These are phyloP conservation scores for Cyphellophora attinorum DNA, from an alignment of 2,329 filamentous ascomycete genomes.

Conservation along the genomic window DNA sequence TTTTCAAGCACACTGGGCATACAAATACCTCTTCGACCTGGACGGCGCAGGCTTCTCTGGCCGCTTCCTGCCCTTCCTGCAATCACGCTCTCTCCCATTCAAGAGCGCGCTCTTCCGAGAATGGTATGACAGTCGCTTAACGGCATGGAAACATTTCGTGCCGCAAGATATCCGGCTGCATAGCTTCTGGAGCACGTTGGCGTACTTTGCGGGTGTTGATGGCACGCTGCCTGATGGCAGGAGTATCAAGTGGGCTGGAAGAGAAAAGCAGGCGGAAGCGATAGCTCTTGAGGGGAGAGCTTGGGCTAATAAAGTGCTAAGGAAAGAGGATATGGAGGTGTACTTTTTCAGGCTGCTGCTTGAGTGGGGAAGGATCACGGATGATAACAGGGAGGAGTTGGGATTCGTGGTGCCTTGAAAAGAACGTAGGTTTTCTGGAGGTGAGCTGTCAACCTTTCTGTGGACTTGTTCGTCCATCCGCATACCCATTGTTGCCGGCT, in stretches of 20 bases:
- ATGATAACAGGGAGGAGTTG: slow-evolving; percentile 47
- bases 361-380: slow-evolving; percentile 64
- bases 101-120: slow-evolving; percentile 62
- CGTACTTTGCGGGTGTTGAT: slow-evolving; percentile 58
- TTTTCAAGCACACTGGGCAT: slow-evolving; percentile 51
- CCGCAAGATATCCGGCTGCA: slow-evolving; percentile 66
- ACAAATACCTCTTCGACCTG: slow-evolving; percentile 62
- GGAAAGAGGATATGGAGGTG: slow-evolving; percentile 67
- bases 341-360: slow-evolving; percentile 70
- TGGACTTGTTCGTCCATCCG: too few species aligned
- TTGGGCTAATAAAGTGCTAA: slow-evolving; percentile 55
- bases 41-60: slow-evolving; percentile 61
- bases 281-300: slow-evolving; percentile 57
- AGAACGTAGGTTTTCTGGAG: too few species aligned
- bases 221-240: slow-evolving; percentile 28
- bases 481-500: too few species aligned
- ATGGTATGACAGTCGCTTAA: slow-evolving; percentile 68
- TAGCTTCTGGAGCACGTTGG: slow-evolving; percentile 61
- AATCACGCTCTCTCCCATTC: slow-evolving; percentile 59
- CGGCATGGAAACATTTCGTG: slow-evolving; percentile 72
- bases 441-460: too few species aligned
- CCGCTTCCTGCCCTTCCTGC: slow-evolving; percentile 54
- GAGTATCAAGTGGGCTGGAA: slow-evolving; percentile 38
- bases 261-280: slow-evolving; percentile 47
- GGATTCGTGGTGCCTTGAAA: slow-evolving; percentile 24